These are phyloP conservation scores for Triticum aestivum DNA, from an alignment of 176 grass and related monocot genomes.

Conservation along the genomic window IWGSC_CS_RefSeq_v2.1 NC_057814.1:22590501-22591000, in stretches of 20 bases:
- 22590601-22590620: slow-evolving; percentile 52
- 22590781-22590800: slow-evolving; percentile 28
- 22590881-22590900: slow-evolving; percentile 7
- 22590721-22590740: slow-evolving; percentile 18
- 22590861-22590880: slow-evolving; percentile 59
- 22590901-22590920: neutral
- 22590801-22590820: slow-evolving; percentile 4
- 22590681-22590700: slow-evolving; percentile 64
- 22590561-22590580: neutral
- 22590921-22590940: neutral
- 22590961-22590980: too few species aligned
- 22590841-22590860: slow-evolving; percentile 62
- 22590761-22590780: slow-evolving; percentile 49
- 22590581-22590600: slow-evolving; percentile 75
- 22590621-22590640: slow-evolving; percentile 59
- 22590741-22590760: slow-evolving; percentile 8
- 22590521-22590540: neutral
- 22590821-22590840: slow-evolving; percentile 43
- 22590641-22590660: slow-evolving; percentile 86
- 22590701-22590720: slow-evolving; percentile 53
- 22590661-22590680: slow-evolving; percentile 43
- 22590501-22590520: too few species aligned
- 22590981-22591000: too few species aligned
- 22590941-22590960: too few species aligned
- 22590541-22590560: neutral